These are phyloP conservation scores for Aspergillus proliferans DNA, from an alignment of 2,329 filamentous ascomycete species.

Conservation along the genomic window DNA sequence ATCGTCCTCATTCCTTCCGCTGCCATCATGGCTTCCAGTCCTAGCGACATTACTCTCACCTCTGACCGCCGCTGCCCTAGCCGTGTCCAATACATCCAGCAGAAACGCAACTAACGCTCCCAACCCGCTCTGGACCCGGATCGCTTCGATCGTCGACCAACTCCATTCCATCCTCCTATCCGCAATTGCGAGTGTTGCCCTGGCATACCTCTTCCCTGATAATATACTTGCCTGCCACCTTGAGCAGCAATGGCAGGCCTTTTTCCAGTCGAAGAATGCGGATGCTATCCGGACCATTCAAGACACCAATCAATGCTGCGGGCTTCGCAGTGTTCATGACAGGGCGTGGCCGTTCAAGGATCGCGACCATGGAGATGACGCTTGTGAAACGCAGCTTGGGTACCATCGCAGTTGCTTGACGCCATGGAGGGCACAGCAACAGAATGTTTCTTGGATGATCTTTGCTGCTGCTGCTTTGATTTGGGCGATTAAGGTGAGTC, in stretches of 20 bases:
- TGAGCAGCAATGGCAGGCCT: constrained; percentile 25
- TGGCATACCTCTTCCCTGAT: constrained; percentile 23
- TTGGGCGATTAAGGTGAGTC: constrained; percentile 16
- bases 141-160: constrained; percentile 9
- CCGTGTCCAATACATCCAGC: constrained; percentile 1
- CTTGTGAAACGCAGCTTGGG: constrained; percentile 26
- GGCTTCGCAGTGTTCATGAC: constrained; percentile 30
- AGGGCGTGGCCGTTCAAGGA: constrained; percentile 36
- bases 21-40: constrained; percentile 18
- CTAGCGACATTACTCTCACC: constrained; percentile 17
- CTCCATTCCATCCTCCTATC: constrained; percentile 21
- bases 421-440: constrained; percentile 24
- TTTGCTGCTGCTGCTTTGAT: constrained; percentile 20
- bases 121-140: constrained; percentile 1
- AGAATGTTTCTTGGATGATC: constrained; percentile 21
- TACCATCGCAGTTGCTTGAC: constrained; percentile 25
- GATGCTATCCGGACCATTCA: constrained; percentile 28
- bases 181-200: constrained; percentile 22
- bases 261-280: constrained; percentile 26
- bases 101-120: not conserved
- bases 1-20: constrained; percentile 16
- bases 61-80: constrained; percentile 6
- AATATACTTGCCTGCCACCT: constrained; percentile 22
- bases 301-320: constrained; percentile 28
- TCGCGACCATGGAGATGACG: constrained; percentile 19